phyloP scores from a whole-genome alignment of 2,329 filamentous ascomycete genomes.

The Epichloe coenophiala region DNA sequence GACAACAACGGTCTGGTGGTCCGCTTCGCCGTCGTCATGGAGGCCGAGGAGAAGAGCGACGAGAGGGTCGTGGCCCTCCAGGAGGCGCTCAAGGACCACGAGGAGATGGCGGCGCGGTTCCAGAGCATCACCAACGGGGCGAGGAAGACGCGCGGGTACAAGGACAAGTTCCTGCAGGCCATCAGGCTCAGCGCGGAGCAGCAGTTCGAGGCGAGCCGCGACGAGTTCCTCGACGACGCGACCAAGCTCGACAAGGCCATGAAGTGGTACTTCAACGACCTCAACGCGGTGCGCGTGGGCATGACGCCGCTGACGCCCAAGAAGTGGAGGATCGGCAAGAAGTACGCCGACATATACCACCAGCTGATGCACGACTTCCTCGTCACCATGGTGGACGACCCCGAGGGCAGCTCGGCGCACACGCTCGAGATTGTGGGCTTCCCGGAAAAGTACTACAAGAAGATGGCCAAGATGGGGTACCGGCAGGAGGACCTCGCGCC shows the following conservation, averaged over 20 bases:
- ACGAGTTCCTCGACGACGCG: slow-evolving; percentile 73
- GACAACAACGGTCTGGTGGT: slow-evolving; percentile 87
- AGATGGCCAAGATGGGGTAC: slow-evolving; percentile 85
- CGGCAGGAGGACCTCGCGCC: slow-evolving; percentile 62
- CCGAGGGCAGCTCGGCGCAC: slow-evolving; percentile 71
- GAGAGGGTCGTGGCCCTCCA: slow-evolving; percentile 81
- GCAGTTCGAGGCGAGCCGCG: slow-evolving; percentile 58
- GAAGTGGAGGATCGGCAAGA: slow-evolving; percentile 91
- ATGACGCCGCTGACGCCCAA: slow-evolving; percentile 87
- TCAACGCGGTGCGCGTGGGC: slow-evolving; percentile 86
- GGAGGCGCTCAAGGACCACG: slow-evolving; percentile 89
- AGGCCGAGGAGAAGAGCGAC: slow-evolving; percentile 94
- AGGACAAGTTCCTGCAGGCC: slow-evolving; percentile 80
- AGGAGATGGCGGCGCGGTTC: slow-evolving; percentile 84
- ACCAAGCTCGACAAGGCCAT: slow-evolving; percentile 72
- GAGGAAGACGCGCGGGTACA: slow-evolving; percentile 87
- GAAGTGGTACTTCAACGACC: slow-evolving; percentile 96
- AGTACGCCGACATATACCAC: slow-evolving; percentile 85
- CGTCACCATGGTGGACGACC: slow-evolving; percentile 67
- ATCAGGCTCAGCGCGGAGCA: slow-evolving; percentile 60
- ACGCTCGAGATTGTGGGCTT: slow-evolving; percentile 88
- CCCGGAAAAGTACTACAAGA: slow-evolving; percentile 90
- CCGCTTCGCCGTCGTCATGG: slow-evolving; percentile 78
- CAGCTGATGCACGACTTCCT: slow-evolving; percentile 91
- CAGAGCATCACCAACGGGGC: slow-evolving; percentile 91